Evolutionary conservation across 495 filamentous ascomycete genomes (phyloP), one percentile per base, ranked within the genome.

Genomic region (Talaromyces nanjingensis): DNA sequence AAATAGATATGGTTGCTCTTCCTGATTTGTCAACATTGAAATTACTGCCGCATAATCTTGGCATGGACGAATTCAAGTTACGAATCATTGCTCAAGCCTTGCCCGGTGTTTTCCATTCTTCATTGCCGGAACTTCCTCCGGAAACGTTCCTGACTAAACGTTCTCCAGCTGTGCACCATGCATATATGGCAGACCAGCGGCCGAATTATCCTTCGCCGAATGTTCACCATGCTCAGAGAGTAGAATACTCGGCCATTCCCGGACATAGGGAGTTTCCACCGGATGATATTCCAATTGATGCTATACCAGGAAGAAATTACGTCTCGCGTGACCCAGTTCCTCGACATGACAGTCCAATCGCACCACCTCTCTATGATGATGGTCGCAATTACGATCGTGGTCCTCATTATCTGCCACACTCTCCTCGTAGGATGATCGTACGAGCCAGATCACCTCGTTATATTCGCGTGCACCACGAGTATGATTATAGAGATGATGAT

Each of bases 121-220:
- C 52, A 14, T 37, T 53, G 3, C 14, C 27, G 12, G 20, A 22
- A 16, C 11, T 62, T 24, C 45, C 42, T 8, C 45, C 45, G 29
- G 39, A 37, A 25, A 53, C 60, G 7, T 47, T 62, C 45, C 12
- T 52, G 18, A 33, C 47, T 6, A 62, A 33, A 22, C 60, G 42
- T 25, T 62, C 60, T 11, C 25, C 42, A 16, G 60, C 60, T 4
- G 52, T 49, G n/a, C 27, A 33, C 14, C 60, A 62, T n/a, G 45
- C 39, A 49, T 33, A 20, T 20, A 49, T 52, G 79, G 79, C 62
- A 97, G 77, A 72, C 94, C 91, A 18, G 87, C 84, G 45, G 93
- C 82, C 42, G 97, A 84, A 59, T 86, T 80, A 64, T 90, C 84
- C 69, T 91, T 92, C n/a, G 87, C 82, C 64, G 84, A 79, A 49